phyloP scores from a whole-genome alignment of 306 rosid species.

The Trifolium pratense region DNA sequence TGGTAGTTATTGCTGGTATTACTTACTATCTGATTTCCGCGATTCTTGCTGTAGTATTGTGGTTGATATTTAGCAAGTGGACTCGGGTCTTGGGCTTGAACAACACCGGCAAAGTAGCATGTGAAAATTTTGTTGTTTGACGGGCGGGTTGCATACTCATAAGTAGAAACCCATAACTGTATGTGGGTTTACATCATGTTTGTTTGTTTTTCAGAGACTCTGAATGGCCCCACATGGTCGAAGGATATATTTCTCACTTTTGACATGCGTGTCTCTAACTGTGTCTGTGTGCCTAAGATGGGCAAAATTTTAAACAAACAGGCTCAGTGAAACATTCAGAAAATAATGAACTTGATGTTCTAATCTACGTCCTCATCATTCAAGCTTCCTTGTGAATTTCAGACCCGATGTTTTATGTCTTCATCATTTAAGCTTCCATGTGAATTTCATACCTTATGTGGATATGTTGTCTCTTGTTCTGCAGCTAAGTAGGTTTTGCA shows the following conservation, averaged over 20 bases:
- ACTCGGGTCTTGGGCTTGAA: background rate
- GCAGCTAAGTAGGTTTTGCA: constrained; percentile 9
- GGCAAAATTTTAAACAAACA: background rate
- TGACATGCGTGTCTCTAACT: background rate
- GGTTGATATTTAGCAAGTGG: constrained; percentile 32
- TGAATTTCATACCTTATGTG: constrained; percentile 4
- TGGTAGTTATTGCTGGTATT: constrained; percentile 20
- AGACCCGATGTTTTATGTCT: background rate
- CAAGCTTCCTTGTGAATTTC: background rate
- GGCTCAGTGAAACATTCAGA: background rate
- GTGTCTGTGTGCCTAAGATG: background rate
- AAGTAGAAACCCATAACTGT: constrained; percentile 8
- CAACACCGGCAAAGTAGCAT: background rate
- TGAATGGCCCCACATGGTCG: background rate
- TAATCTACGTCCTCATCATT: background rate
- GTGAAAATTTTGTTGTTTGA: background rate
- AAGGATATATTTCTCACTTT: background rate
- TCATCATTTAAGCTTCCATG: constrained; percentile 10
- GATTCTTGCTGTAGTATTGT: constrained; percentile 8
- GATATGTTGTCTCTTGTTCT: background rate
- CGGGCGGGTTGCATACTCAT: background rate
- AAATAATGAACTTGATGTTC: constrained; percentile 15
- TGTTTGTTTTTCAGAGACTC: background rate
- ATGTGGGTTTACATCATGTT: background rate
- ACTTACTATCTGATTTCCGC: constrained; percentile 7